phyloP scores from a whole-genome alignment of 306 rosid species.

The Pachyrhizus erosus region DNA sequence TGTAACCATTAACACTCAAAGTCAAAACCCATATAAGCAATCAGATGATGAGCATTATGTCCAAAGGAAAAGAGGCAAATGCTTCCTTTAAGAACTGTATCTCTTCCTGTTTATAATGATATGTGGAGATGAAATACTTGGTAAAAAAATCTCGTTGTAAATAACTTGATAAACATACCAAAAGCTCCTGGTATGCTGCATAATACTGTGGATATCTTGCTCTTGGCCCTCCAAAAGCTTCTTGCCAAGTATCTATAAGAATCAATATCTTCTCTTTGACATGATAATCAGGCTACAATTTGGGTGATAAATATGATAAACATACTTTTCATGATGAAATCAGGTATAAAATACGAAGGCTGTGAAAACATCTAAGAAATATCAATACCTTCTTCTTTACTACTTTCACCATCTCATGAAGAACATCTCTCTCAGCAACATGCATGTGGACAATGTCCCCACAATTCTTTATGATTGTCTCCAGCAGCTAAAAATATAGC shows the following conservation, averaged over 20 bases:
- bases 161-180: conserved; percentile 61
- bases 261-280: conserved; percentile 93
- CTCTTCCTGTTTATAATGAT: background rate
- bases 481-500: conserved; percentile 80
- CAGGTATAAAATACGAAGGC: conserved; percentile 38
- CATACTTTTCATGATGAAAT: conserved; percentile 37
- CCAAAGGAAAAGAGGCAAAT: conserved; percentile 14
- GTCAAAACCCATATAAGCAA: conserved; percentile 10
- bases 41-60: conserved; percentile 25
- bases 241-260: conserved; percentile 98
- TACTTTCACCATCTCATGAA: conserved; percentile 93
- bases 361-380: conserved; percentile 38
- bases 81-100: conserved; percentile 8
- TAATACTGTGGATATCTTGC: conserved; percentile 96
- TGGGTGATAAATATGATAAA: conserved; percentile 49
- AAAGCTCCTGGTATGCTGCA: conserved; percentile 90
- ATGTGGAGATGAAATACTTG: conserved; percentile 30
- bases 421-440: conserved; percentile 95
- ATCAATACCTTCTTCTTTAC: conserved; percentile 81
- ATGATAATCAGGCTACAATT: conserved; percentile 78
- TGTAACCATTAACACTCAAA: conserved; percentile 30
- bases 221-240: conserved; percentile 96
- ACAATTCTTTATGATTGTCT: conserved; percentile 91
- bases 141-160: conserved; percentile 1
- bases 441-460: conserved; percentile 99